Evolutionary conservation across 331 rosid genomes (phyloP).

Genomic region (Spiraea crenata): DNA sequence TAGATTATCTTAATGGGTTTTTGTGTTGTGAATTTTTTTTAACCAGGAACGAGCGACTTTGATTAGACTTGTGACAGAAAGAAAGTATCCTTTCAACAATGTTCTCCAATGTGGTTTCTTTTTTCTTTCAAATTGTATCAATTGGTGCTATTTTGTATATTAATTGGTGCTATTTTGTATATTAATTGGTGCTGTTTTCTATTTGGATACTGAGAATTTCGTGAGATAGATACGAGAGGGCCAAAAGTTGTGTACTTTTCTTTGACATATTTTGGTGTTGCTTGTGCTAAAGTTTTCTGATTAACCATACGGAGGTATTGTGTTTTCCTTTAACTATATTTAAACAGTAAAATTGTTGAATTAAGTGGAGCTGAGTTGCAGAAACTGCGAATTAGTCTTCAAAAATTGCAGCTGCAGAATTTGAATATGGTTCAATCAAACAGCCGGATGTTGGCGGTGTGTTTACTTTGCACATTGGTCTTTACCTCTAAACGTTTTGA

Average conservation of each 20-base stretch:
- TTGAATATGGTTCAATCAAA: slow-evolving; percentile 85
- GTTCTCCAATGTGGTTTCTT: background rate
- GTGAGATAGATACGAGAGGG: background rate
- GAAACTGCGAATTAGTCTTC: slow-evolving; percentile 52
- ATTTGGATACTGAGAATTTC: background rate
- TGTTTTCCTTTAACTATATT: slow-evolving; percentile 26
- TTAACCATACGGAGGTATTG: background rate
- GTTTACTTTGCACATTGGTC: slow-evolving; percentile 13
- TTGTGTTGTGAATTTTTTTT: slow-evolving; percentile 21
- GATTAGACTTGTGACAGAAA: slow-evolving; percentile 53
- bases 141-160: background rate
- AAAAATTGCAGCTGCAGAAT: slow-evolving; percentile 77
- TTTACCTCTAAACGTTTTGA: background rate
- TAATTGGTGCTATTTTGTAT: background rate
- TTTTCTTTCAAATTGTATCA: background rate
- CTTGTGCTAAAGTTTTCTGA: background rate
- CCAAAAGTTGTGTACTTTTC: background rate
- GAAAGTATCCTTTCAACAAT: slow-evolving; percentile 63
- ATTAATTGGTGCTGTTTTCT: background rate
- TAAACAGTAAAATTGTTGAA: slow-evolving; percentile 63
- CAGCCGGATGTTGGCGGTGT: slow-evolving; percentile 67
- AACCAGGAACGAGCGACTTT: slow-evolving; percentile 65
- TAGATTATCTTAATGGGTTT: background rate
- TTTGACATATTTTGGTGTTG: background rate
- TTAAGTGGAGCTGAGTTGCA: slow-evolving; percentile 64